phyloP scores from a whole-genome alignment of 805 yeast genomes.

The Peterozyma toletana region DNA sequence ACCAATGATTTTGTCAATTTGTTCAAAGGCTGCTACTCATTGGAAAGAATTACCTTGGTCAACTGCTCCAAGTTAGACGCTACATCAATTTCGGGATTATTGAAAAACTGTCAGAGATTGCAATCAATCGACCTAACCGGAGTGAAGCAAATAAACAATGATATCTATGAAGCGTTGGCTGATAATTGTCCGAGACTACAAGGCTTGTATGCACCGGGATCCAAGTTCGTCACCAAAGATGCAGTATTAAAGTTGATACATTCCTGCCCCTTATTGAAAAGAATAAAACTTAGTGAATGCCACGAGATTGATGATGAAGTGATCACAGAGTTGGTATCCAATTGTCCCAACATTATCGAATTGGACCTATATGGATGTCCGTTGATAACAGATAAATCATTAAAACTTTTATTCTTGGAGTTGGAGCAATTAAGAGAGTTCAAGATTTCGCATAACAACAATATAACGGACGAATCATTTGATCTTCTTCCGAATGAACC shows the following conservation, averaged over 20 bases:
- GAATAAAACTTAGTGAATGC: conserved; percentile 77
- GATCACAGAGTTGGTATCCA: conserved; percentile 50
- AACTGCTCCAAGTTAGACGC: conserved; percentile 65
- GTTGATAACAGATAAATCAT: conserved; percentile 58
- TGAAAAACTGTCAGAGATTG: conserved; percentile 58
- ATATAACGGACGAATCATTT: conserved; percentile 64
- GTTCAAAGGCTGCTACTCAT: conserved; percentile 61
- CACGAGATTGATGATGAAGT: conserved; percentile 56
- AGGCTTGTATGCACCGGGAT: conserved; percentile 85
- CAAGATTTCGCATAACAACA: conserved; percentile 66
- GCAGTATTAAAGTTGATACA: conserved; percentile 54
- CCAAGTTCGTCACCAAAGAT: conserved; percentile 59
- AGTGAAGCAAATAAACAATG: conserved; percentile 61
- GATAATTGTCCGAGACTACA: conserved; percentile 68
- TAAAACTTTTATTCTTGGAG: conserved; percentile 48
- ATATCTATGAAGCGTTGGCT: conserved; percentile 62
- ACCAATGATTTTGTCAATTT: conserved; percentile 55
- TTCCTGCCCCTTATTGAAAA: conserved; percentile 67
- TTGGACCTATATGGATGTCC: conserved; percentile 82
- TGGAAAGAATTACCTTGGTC: conserved; percentile 82
- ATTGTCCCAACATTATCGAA: conserved; percentile 79
- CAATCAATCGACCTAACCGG: conserved; percentile 89
- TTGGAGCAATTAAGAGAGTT: conserved; percentile 78
- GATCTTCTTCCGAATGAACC: conserved; percentile 39
- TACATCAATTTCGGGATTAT: conserved; percentile 50